Evolutionary conservation across 306 rosid genomes (phyloP).

Genomic region (Vigna mungo): DNA sequence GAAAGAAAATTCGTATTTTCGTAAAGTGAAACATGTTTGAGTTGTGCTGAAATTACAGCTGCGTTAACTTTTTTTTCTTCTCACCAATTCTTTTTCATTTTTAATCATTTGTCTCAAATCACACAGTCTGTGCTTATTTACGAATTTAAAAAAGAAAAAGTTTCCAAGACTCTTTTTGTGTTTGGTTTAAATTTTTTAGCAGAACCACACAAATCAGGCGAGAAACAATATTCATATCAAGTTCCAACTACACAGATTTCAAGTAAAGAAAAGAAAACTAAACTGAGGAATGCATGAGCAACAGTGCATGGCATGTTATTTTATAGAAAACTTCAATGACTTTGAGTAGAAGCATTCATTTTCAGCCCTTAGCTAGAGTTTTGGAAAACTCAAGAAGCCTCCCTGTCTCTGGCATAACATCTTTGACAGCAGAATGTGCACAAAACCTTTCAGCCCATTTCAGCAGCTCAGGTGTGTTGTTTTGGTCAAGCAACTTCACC

Average conservation of each 20-base stretch:
- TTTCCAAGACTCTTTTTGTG: too few relatives aligned
- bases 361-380: constrained; percentile 15
- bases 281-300: neutral
- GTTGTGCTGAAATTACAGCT: neutral
- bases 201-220: neutral
- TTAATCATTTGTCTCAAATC: too few relatives aligned
- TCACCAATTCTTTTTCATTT: too few relatives aligned
- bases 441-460: constrained; percentile 59
- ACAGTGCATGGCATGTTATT: constrained; percentile 3
- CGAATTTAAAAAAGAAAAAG: too few relatives aligned
- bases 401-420: constrained; percentile 55
- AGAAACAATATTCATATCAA: neutral
- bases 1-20: neutral
- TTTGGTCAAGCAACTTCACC: constrained; percentile 53
- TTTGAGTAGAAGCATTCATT: constrained; percentile 23
- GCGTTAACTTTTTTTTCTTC: too few relatives aligned
- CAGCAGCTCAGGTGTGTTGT: constrained; percentile 50
- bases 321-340: neutral
- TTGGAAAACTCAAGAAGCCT: constrained; percentile 62
- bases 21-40: too few relatives aligned
- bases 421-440: constrained; percentile 54
- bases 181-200: neutral
- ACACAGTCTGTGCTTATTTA: too few relatives aligned
- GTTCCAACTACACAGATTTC: neutral
- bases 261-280: too few relatives aligned